Base-by-base conservation (phyloP, 2,329 filamentous ascomycete species). In the Bipolaris cookei region DNA sequence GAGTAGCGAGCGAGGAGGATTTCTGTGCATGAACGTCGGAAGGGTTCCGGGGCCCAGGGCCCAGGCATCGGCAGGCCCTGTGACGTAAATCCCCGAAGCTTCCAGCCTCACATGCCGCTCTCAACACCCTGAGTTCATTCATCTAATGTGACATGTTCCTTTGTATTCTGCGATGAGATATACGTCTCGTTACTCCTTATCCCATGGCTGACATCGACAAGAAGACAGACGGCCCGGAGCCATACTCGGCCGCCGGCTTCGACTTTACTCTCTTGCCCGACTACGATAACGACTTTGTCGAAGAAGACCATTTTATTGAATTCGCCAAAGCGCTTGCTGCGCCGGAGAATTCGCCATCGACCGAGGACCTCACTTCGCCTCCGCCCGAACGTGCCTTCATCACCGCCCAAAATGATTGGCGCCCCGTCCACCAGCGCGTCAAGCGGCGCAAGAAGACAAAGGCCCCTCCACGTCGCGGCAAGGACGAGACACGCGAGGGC, bases 391-490 rank as follows among this genome's bases (percentile, higher is more conserved):
- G 65, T 14, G 62, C 86, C 47, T 92, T 93, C 73, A 91, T 98
- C 68, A 90, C 91, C 3, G 94, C 95, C 38, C 87, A 96, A 72
- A 96, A 96, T 75, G 95, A 99, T 80, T 99, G 95, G 95, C 88
- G 91, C 14, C 95, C 95, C 0, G 86, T 98, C 11, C 88, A 90
- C 66, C 86, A 94, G 72, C 88, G 85, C 55, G 83, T 93, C 20
- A 81, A 82, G 56, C 73, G 75, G 58, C 69, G 69, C 28, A 72
- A 79, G 75, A 74, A 77, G 69, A 59, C 61, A 51, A 68, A 68
- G 45, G 65, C 71, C 39, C 69, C 74, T 61, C 79, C 76, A 61
- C 76, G 77, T 37, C 78, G 81, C 52, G 82, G 80, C 62, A 91
- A 88, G 70, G 95, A 99, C 74, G 95, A 99, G 81, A 98, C 94